A percentile compares a stretch with the other conserved stretches of the same genome.
Conservation (phyloP, 2,329 filamentous ascomycete species). For the Epichloe amarillans region DNA sequence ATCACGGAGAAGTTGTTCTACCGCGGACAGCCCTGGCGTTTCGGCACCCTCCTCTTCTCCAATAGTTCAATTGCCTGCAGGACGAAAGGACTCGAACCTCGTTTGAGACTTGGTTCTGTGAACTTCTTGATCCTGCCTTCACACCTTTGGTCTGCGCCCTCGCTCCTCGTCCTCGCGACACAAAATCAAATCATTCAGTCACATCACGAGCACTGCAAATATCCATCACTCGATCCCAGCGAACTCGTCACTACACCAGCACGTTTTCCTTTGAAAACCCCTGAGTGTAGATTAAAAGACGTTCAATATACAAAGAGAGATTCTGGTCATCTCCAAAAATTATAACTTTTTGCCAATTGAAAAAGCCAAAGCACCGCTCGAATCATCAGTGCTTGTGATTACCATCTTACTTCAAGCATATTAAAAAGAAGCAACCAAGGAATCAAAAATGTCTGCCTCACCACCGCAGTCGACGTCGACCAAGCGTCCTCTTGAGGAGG, state of each 20-base stretch:
- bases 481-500: conserved; percentile 94
- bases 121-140: conserved; percentile 17
- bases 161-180: conserved; percentile 19
- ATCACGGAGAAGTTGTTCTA: conserved; percentile 4
- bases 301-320: conserved; percentile 17
- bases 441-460: conserved; percentile 57
- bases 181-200: conserved; percentile 13
- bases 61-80: conserved; percentile 12
- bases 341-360: conserved; percentile 1
- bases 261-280: conserved; percentile 82
- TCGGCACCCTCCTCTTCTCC: conserved; percentile 2
- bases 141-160: conserved; percentile 19
- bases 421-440: background rate
- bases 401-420: conserved; percentile 16
- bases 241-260: conserved; percentile 58
- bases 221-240: conserved; percentile 25
- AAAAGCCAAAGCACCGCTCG: background rate
- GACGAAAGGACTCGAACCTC: conserved; percentile 1
- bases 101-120: conserved; percentile 11
- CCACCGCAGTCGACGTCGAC: conserved; percentile 51
- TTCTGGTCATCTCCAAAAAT: conserved; percentile 14
- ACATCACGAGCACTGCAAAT: conserved; percentile 29
- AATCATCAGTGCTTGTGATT: conserved; percentile 7
- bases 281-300: conserved; percentile 53
- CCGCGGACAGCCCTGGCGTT: conserved; percentile 6